These are phyloP conservation scores for Trypanosoma congolense DNA, from an alignment of 208 protist species.

Conservation along the genomic window DNA sequence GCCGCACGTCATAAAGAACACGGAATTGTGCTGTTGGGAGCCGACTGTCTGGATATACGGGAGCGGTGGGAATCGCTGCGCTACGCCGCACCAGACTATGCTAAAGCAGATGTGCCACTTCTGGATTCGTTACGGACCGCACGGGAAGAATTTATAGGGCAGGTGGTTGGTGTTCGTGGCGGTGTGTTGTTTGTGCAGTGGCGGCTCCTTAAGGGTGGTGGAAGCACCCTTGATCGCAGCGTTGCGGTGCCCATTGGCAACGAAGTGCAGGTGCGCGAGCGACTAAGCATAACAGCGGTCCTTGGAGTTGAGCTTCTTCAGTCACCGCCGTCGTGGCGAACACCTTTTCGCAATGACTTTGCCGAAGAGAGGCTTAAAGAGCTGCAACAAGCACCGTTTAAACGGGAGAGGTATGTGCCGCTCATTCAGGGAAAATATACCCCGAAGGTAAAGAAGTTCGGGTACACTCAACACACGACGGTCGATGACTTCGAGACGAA, in stretches of 20 bases:
- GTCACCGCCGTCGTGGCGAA: constrained; percentile 85
- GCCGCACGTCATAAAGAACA: constrained; percentile 24
- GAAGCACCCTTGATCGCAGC: constrained; percentile 53
- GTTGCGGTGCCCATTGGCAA: constrained; percentile 66
- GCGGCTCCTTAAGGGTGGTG: constrained; percentile 52
- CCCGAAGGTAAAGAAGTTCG: constrained; percentile 79
- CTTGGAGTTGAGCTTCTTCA: constrained; percentile 30
- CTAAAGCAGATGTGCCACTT: constrained; percentile 26
- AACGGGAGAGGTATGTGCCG: constrained; percentile 71
- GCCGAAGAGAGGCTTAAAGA: constrained; percentile 73
- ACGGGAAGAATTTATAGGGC: constrained; percentile 64
- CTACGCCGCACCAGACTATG: constrained; percentile 24
- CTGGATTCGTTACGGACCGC: constrained; percentile 47
- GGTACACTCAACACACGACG: constrained; percentile 85
- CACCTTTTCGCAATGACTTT: constrained; percentile 89
- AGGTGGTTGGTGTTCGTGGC: constrained; percentile 77
- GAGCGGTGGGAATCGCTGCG: constrained; percentile 30
- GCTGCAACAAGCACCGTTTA: constrained; percentile 65
- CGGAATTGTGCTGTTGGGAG: constrained; percentile 61
- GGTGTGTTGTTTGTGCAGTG: constrained; percentile 80
- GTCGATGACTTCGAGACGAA: constrained; percentile 89
- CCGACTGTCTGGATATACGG: constrained; percentile 53
- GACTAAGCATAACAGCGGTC: constrained; percentile 38
- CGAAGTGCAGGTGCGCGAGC: constrained; percentile 30
- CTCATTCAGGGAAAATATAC: constrained; percentile 80